phyloP scores from a whole-genome alignment of 257 asterid genomes.

The Przewalskia tangutica region DNA sequence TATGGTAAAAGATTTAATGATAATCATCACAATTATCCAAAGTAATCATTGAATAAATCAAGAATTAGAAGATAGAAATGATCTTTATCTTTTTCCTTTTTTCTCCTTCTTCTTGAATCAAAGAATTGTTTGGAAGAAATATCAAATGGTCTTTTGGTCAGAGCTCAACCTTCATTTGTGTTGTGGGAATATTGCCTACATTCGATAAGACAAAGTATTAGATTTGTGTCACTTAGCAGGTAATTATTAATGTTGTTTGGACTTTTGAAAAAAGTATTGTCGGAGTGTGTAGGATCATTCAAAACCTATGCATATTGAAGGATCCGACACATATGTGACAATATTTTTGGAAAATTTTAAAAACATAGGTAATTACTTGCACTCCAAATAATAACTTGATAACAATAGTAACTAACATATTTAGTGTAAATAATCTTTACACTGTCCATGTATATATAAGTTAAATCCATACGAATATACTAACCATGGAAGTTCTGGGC shows the following conservation, averaged over 20 bases:
- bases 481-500: slow-evolving; percentile 47
- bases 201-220: background rate
- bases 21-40: background rate
- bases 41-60: background rate
- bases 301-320: background rate
- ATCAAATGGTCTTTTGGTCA: slow-evolving; percentile 20
- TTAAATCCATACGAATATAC: slow-evolving; percentile 8
- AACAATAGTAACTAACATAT: background rate
- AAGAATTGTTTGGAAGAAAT: slow-evolving; percentile 1
- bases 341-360: too few species aligned
- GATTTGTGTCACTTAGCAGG: background rate
- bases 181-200: slow-evolving; percentile 39
- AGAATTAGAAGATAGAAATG: background rate
- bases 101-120: background rate
- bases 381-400: background rate
- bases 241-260: background rate
- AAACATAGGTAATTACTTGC: background rate
- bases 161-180: slow-evolving; percentile 57
- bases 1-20: background rate
- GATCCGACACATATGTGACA: background rate
- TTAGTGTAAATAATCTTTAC: too few species aligned
- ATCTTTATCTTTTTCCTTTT: background rate
- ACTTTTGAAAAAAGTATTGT: background rate
- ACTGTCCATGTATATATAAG: background rate
- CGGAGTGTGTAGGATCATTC: background rate